These are phyloP conservation scores for Torrubiella hemipterigena DNA, from an alignment of 2,329 filamentous ascomycete genomes.

Conservation along the genomic window DNA sequence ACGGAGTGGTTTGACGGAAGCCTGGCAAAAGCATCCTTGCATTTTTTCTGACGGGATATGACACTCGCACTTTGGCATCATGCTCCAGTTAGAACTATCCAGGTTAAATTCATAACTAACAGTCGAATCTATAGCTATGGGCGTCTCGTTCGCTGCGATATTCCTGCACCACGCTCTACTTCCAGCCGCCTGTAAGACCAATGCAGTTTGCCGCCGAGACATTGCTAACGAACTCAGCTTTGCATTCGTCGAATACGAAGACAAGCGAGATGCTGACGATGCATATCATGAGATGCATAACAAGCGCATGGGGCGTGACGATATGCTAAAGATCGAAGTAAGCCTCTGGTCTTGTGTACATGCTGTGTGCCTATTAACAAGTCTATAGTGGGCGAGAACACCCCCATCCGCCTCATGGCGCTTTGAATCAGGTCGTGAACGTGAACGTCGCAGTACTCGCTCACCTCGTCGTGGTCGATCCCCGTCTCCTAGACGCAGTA, in stretches of 20 bases:
- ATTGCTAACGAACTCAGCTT: constrained; percentile 44
- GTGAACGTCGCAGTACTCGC: constrained; percentile 49
- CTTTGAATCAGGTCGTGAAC: constrained; percentile 83
- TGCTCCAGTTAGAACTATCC: neutral
- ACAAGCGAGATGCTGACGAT: constrained; percentile 94
- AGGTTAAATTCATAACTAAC: too few species aligned
- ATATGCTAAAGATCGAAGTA: constrained; percentile 96
- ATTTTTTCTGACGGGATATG: too few species aligned
- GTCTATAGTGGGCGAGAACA: constrained; percentile 81
- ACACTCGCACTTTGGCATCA: neutral
- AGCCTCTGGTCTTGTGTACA: constrained; percentile 13
- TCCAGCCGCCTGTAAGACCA: constrained; percentile 83
- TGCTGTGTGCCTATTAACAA: constrained; percentile 5
- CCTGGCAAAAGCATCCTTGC: too few species aligned
- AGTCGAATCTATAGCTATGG: constrained; percentile 78
- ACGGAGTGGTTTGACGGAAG: too few species aligned
- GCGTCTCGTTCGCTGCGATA: constrained; percentile 94
- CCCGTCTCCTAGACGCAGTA: constrained; percentile 65
- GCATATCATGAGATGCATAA: constrained; percentile 99
- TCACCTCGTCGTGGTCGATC: constrained; percentile 60
- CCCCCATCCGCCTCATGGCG: constrained; percentile 97
- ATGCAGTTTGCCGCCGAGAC: neutral
- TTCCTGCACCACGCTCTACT: constrained; percentile 87
- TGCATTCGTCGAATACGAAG: constrained; percentile 98
- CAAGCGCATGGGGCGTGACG: constrained; percentile 92